Evolutionary conservation across 371 early-diverging fungal genomes (phyloP).

Genomic region (Apophysomyces sp.): DNA sequence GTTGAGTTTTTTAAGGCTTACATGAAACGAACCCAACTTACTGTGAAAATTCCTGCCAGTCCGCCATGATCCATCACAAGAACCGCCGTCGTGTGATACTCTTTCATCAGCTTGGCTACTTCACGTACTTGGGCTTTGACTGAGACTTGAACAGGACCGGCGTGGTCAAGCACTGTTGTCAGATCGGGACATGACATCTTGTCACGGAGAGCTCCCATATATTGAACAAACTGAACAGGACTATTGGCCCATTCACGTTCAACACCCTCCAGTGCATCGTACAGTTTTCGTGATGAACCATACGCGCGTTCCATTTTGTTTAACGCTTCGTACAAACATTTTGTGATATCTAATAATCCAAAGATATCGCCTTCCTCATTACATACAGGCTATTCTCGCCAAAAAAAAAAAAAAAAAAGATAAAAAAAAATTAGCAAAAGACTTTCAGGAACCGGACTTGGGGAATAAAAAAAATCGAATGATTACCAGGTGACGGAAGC

Average conservation of each 20-base stretch:
- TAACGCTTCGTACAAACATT: slow-evolving; percentile 89
- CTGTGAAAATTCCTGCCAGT: slow-evolving; percentile 89
- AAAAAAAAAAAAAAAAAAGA: background rate
- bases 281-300: slow-evolving; percentile 75
- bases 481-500: slow-evolving; percentile 89
- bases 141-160: slow-evolving; percentile 66
- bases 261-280: slow-evolving; percentile 87
- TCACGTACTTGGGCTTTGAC: slow-evolving; percentile 81
- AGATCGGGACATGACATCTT: slow-evolving; percentile 83
- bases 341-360: slow-evolving; percentile 92
- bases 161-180: slow-evolving; percentile 65
- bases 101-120: slow-evolving; percentile 84
- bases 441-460: background rate
- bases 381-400: slow-evolving; percentile 73
- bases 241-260: slow-evolving; percentile 72
- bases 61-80: slow-evolving; percentile 79
- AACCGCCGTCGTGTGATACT: slow-evolving; percentile 83
- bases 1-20: background rate
- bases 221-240: slow-evolving; percentile 24
- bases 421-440: background rate
- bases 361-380: slow-evolving; percentile 85
- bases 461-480: slow-evolving; percentile 5
- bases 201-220: slow-evolving; percentile 52
- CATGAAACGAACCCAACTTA: slow-evolving; percentile 42
- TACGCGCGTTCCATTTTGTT: slow-evolving; percentile 90